Evolutionary conservation across 164 flowering plant species (phyloP), one percentile per base, ranked within the genome.

Genomic region (Nymphaea thermarum): DNA sequence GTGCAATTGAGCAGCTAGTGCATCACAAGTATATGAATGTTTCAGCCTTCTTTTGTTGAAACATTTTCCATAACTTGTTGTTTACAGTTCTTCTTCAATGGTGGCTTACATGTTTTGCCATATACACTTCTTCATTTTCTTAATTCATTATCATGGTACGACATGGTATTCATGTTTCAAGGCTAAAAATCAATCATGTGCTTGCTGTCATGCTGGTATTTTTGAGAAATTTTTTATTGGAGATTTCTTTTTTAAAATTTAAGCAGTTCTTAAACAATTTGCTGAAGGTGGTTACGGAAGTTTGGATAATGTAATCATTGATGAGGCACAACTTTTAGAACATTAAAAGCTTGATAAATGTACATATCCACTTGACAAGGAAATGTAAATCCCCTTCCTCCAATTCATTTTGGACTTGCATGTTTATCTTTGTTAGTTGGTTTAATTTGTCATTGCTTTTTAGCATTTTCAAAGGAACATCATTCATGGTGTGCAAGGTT

Each of bases 391-490:
- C 2, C 55, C 6, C 11, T 47, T 6, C 55, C 2, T 47, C 6
- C 10, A 47, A 47, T 2, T n/a, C n/a, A n/a, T 47, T 47, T 47
- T 47, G 55, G 11, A 12, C 6, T 47, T 47, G 6, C 55, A 6
- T 47, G 55, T n/a, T n/a, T 47, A 12, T 12, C 55, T 6, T 6
- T 47, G 6, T 47, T 12, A 6, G 2, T 47, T 6, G 55, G 55
- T 47, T 12, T 47, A 6, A 47, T 47, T 47, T 47, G 11, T 6
- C 55, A 41, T 25, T 60, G 17, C 78, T n/a, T 55, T 64, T 41
- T 83, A 91, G 98, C 95, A 89, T 77, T 89, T 81, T 66, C 97
- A 91, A 83, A 83, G 94, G 75, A 96, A 91, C 80, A 86, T 94
- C 71, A 87, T 88, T 36, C 95, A 93, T 67, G 91, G 97, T 18